Evolutionary conservation across 2,329 filamentous ascomycete species (phyloP).

Genomic region (Grosmannia clavigera): DNA sequence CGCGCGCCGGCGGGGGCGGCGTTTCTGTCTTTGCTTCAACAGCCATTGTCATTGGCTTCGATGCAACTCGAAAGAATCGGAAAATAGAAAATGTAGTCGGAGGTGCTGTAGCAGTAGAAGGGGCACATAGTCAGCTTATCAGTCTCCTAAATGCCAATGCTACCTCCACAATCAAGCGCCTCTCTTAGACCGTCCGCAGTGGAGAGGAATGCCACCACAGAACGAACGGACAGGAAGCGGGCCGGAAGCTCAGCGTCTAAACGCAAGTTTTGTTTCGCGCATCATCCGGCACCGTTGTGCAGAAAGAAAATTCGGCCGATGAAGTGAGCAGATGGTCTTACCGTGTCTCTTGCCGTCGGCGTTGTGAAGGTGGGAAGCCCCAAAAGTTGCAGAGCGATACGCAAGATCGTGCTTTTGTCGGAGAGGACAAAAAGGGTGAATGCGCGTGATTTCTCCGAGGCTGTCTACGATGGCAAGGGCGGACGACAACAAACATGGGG

Average conservation of each 20-base stretch:
- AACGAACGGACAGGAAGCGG: background rate
- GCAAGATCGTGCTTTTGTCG: background rate
- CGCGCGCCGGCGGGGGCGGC: slow-evolving; percentile 43
- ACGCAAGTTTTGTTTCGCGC: background rate
- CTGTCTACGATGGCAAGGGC: background rate
- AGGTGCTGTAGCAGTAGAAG: background rate
- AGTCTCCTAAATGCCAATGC: background rate
- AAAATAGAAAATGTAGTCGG: background rate
- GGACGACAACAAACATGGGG: background rate
- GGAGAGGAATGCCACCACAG: background rate
- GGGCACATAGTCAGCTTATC: background rate
- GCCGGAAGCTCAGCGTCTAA: background rate
- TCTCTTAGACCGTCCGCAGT: background rate
- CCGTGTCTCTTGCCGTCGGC: background rate
- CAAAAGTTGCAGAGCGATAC: background rate
- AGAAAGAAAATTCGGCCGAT: background rate
- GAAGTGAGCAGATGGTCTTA: background rate
- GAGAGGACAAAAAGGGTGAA: background rate
- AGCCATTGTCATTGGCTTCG: slow-evolving; percentile 5
- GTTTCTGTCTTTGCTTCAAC: slow-evolving; percentile 20
- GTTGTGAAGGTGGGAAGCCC: background rate
- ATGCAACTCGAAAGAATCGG: background rate
- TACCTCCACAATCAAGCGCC: background rate
- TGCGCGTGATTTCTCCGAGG: background rate
- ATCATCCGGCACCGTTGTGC: background rate